phyloP scores from a whole-genome alignment of 495 filamentous ascomycete genomes.

The Pseudevernia furfuracea region DNA sequence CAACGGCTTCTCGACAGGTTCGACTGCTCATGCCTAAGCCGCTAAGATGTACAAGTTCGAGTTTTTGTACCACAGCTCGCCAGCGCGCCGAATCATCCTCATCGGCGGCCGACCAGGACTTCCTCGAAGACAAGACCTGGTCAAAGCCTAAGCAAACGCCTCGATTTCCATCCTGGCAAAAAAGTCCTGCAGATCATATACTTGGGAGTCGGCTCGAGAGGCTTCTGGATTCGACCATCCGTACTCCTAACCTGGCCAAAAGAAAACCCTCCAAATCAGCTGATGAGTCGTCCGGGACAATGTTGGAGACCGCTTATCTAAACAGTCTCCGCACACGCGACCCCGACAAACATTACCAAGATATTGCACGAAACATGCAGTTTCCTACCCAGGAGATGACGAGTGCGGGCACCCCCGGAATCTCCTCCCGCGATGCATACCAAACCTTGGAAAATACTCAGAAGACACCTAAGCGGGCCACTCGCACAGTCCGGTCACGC shows the following conservation, averaged over 20 bases:
- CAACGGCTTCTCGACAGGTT: background rate
- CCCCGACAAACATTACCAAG: background rate
- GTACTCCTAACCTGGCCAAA: background rate
- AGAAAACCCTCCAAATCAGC: background rate
- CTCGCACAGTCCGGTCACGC: slow-evolving; percentile 31
- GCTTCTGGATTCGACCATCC: background rate
- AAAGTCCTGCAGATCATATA: background rate
- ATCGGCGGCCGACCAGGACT: background rate
- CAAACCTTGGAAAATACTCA: background rate
- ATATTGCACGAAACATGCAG: slow-evolving; percentile 10
- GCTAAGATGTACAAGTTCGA: background rate
- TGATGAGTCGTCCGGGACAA: background rate
- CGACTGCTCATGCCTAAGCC: background rate
- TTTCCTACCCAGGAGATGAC: background rate
- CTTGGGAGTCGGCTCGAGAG: slow-evolving; percentile 3
- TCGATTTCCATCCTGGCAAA: background rate
- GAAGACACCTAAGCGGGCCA: slow-evolving; percentile 6
- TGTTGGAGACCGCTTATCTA: background rate
- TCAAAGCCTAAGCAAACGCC: background rate
- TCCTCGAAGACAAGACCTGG: background rate
- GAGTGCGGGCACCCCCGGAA: background rate
- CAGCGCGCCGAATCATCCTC: background rate
- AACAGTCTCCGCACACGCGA: background rate
- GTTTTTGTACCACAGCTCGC: slow-evolving; percentile 3
- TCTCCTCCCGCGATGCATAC: background rate